Percentiles rank a stretch among this genome's conserved stretches.
Evolutionary conservation across 495 filamentous ascomycete genomes (phyloP).

Genomic region (Neurospora sp.): DNA sequence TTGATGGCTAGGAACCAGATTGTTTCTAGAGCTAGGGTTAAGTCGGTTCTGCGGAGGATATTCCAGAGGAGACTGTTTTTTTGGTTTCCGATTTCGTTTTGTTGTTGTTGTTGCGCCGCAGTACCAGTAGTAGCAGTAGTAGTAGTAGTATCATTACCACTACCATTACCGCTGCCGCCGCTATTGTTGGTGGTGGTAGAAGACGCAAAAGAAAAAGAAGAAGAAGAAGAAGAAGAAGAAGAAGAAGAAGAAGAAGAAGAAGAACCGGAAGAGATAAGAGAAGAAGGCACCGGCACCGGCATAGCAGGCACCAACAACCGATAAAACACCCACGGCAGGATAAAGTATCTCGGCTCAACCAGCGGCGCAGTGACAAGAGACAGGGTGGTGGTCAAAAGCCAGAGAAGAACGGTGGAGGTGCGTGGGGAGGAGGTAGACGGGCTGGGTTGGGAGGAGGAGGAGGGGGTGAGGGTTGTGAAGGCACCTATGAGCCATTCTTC

Average conservation of each 20-base stretch:
- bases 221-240: neutral
- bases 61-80: neutral
- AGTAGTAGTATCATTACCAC: neutral
- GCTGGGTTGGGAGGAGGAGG: neutral
- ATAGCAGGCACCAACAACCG: slow-evolving; percentile 59
- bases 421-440: slow-evolving; percentile 8
- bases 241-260: neutral
- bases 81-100: neutral
- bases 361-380: slow-evolving; percentile 81
- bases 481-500: neutral
- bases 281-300: slow-evolving; percentile 5
- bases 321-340: slow-evolving; percentile 93
- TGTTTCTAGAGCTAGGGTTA: slow-evolving; percentile 60
- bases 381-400: slow-evolving; percentile 60
- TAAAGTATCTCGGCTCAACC: slow-evolving; percentile 91
- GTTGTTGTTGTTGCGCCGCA: neutral
- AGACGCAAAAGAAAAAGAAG: too few relatives aligned
- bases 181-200: too few relatives aligned
- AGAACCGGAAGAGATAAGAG: neutral
- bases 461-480: neutral
- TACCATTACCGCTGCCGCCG: neutral
- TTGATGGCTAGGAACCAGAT: slow-evolving; percentile 70
- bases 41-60: slow-evolving; percentile 4
- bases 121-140: neutral
- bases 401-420: slow-evolving; percentile 46